Evolutionary conservation across 108 stramenopile genomes (phyloP).

Genomic region (Fistulifera pelliculosa): DNA sequence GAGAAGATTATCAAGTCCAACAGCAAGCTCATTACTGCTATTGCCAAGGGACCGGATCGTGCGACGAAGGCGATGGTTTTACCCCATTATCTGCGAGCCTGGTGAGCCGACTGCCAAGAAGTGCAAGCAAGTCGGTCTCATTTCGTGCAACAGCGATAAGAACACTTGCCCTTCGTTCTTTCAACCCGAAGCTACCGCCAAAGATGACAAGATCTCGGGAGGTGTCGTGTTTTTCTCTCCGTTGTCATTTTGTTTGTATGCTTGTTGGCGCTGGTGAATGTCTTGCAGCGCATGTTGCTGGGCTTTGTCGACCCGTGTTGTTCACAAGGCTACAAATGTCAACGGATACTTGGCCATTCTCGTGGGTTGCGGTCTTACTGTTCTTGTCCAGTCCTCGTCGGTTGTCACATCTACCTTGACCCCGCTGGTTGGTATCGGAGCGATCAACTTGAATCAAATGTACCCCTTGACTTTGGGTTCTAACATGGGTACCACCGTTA

Average conservation of each 20-base stretch:
- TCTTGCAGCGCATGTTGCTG: conserved; percentile 65
- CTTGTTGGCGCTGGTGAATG: conserved; percentile 66
- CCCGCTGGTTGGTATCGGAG: conserved; percentile 75
- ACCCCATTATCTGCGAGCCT: conserved; percentile 40
- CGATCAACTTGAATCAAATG: conserved; percentile 68
- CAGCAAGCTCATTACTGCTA: conserved; percentile 64
- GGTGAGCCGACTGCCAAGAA: conserved; percentile 31
- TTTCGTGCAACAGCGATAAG: conserved; percentile 51
- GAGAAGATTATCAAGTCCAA: conserved; percentile 65
- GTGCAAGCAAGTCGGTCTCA: conserved; percentile 52
- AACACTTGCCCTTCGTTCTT: conserved; percentile 71
- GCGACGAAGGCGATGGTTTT: conserved; percentile 47
- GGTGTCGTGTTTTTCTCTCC: conserved; percentile 61
- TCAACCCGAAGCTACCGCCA: conserved; percentile 42
- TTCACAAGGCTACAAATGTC: conserved; percentile 84
- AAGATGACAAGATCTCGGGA: conserved; percentile 62
- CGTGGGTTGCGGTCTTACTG: conserved; percentile 70
- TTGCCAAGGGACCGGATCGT: conserved; percentile 41
- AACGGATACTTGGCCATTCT: conserved; percentile 71
- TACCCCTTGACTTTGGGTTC: conserved; percentile 80
- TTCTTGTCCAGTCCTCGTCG: conserved; percentile 75
- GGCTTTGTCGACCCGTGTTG: conserved; percentile 65
- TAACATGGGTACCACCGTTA: conserved; percentile 82
- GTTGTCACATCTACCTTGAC: conserved; percentile 79
- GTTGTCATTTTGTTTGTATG: conserved; percentile 63